These are phyloP conservation scores for Tylopilus sp. DNA, from an alignment of 1,284 basidiomycete genomes.

Conservation along the genomic window DNA sequence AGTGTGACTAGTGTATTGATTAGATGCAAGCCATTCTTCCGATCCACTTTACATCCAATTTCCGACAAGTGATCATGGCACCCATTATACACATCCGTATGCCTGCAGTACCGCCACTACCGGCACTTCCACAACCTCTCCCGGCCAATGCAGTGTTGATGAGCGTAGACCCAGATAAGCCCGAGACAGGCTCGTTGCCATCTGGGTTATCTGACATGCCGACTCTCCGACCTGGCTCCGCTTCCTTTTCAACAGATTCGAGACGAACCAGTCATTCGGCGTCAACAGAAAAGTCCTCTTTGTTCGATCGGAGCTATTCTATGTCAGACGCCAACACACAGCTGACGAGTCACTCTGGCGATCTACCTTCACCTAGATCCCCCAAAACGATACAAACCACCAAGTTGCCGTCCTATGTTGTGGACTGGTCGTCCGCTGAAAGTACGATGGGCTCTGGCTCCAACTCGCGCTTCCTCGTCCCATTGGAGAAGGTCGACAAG, in stretches of 20 bases:
- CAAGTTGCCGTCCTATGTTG: conserved; percentile 26
- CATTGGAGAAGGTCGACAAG: conserved; percentile 41
- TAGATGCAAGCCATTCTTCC: conserved; percentile 55
- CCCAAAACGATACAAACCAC: conserved; percentile 6
- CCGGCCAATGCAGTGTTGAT: conserved; percentile 29
- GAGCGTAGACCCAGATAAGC: conserved; percentile 23
- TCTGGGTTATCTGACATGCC: conserved; percentile 12
- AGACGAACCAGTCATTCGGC: conserved; percentile 31
- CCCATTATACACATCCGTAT: conserved; percentile 63
- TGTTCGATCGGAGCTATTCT: conserved; percentile 28
- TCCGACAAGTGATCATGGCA: conserved; percentile 58
- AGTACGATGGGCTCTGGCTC: conserved; percentile 34
- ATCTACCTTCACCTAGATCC: conserved; percentile 20
- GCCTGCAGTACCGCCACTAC: conserved; percentile 66
- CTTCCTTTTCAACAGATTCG: conserved; percentile 45
- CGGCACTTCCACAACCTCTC: conserved; percentile 51
- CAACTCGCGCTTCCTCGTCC: conserved; percentile 42
- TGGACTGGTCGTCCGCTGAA: conserved; percentile 35
- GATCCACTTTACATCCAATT: conserved; percentile 67
- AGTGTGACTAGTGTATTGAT: conserved; percentile 6
- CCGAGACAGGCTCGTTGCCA: conserved; percentile 18
- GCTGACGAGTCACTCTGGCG: conserved; percentile 16
- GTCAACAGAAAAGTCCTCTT: conserved; percentile 32
- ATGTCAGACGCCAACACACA: conserved; percentile 26
- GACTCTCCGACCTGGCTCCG: conserved; percentile 39